Conservation (phyloP, 352 stramenopile species). For the Aphanomyces stellatus region DNA sequence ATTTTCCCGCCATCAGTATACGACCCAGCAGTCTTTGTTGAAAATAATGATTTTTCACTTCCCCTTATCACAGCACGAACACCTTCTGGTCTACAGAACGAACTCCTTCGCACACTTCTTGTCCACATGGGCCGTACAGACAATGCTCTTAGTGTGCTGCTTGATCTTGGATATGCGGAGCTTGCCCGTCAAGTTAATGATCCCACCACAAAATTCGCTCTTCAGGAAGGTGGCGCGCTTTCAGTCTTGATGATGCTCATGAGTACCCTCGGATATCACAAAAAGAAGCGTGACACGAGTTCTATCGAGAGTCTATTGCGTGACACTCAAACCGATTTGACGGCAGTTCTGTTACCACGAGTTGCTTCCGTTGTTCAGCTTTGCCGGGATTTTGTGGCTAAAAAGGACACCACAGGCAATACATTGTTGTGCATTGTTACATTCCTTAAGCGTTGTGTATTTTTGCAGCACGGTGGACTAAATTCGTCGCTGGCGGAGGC, state of each 20-base stretch:
- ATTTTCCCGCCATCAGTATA: slow-evolving; percentile 79
- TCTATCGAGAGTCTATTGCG: slow-evolving; percentile 56
- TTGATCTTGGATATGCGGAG: slow-evolving; percentile 74
- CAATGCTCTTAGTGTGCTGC: slow-evolving; percentile 62
- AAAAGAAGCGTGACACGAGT: slow-evolving; percentile 68
- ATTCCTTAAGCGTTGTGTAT: slow-evolving; percentile 76
- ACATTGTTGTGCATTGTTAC: slow-evolving; percentile 66
- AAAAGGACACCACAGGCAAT: slow-evolving; percentile 51
- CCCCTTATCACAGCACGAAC: slow-evolving; percentile 81
- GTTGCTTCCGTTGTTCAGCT: slow-evolving; percentile 74
- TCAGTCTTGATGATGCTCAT: slow-evolving; percentile 84
- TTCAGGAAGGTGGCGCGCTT: slow-evolving; percentile 64
- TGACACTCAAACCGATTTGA: slow-evolving; percentile 33
- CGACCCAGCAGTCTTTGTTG: slow-evolving; percentile 49
- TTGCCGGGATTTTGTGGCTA: slow-evolving; percentile 52
- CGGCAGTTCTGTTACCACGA: slow-evolving; percentile 46
- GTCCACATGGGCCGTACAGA: slow-evolving; percentile 52
- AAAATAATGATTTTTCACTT: slow-evolving; percentile 72
- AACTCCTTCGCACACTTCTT: slow-evolving; percentile 70
- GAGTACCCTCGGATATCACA: slow-evolving; percentile 76
- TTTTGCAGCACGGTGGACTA: slow-evolving; percentile 64
- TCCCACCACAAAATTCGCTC: slow-evolving; percentile 18
- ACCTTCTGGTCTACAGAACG: slow-evolving; percentile 67
- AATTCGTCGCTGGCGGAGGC: slow-evolving; percentile 61
- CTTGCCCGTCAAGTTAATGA: slow-evolving; percentile 41